Percentiles rank a stretch among this genome's conserved stretches.
Conservation (phyloP, 768 basidiomycete species). For the Boletus subcaerulescens region DNA sequence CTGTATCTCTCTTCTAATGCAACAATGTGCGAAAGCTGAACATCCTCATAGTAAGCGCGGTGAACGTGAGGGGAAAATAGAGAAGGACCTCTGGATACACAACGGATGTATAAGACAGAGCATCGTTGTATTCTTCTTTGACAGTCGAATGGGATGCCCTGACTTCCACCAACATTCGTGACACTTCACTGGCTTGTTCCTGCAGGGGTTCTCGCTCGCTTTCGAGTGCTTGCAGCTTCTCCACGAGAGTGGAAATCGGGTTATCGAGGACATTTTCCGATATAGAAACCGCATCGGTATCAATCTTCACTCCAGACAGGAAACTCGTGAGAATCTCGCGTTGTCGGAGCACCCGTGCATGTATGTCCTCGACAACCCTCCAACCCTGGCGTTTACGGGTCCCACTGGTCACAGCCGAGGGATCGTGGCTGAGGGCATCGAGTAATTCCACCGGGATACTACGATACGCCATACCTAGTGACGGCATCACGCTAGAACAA, state of each 20-base stretch:
- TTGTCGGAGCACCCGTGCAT: conserved; percentile 59
- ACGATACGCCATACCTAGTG: conserved; percentile 45
- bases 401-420: conserved; percentile 66
- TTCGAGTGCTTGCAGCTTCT: conserved; percentile 51
- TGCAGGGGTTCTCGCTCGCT: conserved; percentile 43
- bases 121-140: conserved; percentile 63
- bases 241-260: conserved; percentile 49
- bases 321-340: conserved; percentile 52
- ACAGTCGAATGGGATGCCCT: conserved; percentile 52
- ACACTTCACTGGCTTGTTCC: conserved; percentile 47
- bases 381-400: conserved; percentile 62
- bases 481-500: conserved; percentile 48
- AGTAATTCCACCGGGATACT: conserved; percentile 63
- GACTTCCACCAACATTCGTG: conserved; percentile 47
- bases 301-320: conserved; percentile 27
- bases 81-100: conserved; percentile 70
- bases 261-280: conserved; percentile 49
- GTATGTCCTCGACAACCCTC: conserved; percentile 75
- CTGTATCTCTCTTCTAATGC: conserved; percentile 76
- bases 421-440: conserved; percentile 75
- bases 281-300: conserved; percentile 2
- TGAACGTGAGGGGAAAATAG: background rate
- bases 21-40: conserved; percentile 65
- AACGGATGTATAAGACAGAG: conserved; percentile 65
- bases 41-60: conserved; percentile 3